Evolutionary conservation across 495 filamentous ascomycete species (phyloP).

Genomic region (Daldinia bambusicola): DNA sequence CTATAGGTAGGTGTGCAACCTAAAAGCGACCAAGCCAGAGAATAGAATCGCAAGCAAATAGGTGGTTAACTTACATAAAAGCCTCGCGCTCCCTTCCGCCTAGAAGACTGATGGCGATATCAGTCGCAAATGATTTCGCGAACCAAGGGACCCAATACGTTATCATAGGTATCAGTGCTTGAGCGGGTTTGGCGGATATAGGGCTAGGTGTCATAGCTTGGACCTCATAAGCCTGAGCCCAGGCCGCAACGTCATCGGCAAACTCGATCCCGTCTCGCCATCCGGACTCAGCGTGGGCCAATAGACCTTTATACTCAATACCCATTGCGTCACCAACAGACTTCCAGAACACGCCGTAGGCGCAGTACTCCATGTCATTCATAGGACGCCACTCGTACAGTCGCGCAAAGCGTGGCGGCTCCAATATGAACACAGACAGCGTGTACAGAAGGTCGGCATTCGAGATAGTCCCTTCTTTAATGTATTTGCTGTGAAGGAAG

Average conservation of each 20-base stretch:
- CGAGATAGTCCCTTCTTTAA: conserved; percentile 66
- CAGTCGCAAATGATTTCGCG: conserved; percentile 58
- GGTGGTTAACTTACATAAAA: conserved; percentile 64
- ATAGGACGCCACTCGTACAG: conserved; percentile 71
- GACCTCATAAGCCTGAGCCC: conserved; percentile 68
- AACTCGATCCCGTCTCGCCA: conserved; percentile 73
- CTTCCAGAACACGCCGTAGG: conserved; percentile 74
- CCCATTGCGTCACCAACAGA: conserved; percentile 69
- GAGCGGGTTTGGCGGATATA: conserved; percentile 56
- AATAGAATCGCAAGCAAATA: background rate
- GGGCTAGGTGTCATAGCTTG: conserved; percentile 58
- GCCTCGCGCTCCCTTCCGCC: conserved; percentile 70
- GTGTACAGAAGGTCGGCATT: conserved; percentile 76
- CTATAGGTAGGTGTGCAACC: background rate
- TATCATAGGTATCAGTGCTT: conserved; percentile 65
- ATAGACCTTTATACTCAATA: conserved; percentile 59
- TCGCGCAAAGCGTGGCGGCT: conserved; percentile 67
- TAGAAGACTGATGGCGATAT: conserved; percentile 69
- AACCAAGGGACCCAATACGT: conserved; percentile 65
- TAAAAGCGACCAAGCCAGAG: background rate
- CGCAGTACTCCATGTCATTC: conserved; percentile 71
- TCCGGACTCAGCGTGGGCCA: conserved; percentile 46
- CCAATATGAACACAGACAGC: conserved; percentile 67
- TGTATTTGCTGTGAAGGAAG: conserved; percentile 71
- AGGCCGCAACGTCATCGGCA: conserved; percentile 68